Evolutionary conservation across 495 filamentous ascomycete genomes (phyloP).

Genomic region (Penicillium canescens): DNA sequence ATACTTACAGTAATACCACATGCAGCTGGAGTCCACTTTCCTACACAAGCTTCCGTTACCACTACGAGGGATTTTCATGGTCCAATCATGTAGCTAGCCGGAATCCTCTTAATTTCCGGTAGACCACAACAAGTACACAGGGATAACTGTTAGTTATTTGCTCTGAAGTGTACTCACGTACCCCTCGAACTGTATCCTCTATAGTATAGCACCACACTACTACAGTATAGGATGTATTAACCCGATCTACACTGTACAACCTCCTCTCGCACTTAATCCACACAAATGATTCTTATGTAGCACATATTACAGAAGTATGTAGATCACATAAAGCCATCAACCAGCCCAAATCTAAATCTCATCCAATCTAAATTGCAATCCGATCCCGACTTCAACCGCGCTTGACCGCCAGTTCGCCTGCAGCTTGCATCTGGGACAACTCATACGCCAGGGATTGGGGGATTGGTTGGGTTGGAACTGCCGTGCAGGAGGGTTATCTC

Average conservation of each 20-base stretch:
- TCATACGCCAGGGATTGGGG: background rate
- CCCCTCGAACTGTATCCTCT: background rate
- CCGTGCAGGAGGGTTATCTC: background rate
- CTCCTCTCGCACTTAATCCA: too few species aligned
- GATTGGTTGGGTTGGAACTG: conserved; percentile 1
- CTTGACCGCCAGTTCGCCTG: conserved; percentile 8
- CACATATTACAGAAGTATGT: too few species aligned
- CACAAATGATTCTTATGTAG: too few species aligned
- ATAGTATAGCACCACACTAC: too few species aligned
- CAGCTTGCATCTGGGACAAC: conserved; percentile 1
- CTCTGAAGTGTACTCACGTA: background rate
- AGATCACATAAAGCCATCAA: too few species aligned
- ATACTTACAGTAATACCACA: background rate
- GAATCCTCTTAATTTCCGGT: conserved; percentile 2
- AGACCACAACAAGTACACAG: too few species aligned
- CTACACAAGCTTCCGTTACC: conserved; percentile 12
- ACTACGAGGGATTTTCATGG: conserved; percentile 33
- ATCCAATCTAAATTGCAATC: too few species aligned
- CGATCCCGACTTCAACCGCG: background rate
- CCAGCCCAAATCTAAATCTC: too few species aligned
- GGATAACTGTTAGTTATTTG: too few species aligned
- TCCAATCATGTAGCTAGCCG: conserved; percentile 16
- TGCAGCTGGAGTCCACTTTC: conserved; percentile 1
- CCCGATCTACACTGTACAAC: too few species aligned
- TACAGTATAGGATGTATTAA: too few species aligned